A percentile compares a stretch with the other conserved stretches of the same genome.
These are phyloP conservation scores for Tricholoma sp. DNA, from an alignment of 768 basidiomycete genomes.

Conservation along the genomic window DNA sequence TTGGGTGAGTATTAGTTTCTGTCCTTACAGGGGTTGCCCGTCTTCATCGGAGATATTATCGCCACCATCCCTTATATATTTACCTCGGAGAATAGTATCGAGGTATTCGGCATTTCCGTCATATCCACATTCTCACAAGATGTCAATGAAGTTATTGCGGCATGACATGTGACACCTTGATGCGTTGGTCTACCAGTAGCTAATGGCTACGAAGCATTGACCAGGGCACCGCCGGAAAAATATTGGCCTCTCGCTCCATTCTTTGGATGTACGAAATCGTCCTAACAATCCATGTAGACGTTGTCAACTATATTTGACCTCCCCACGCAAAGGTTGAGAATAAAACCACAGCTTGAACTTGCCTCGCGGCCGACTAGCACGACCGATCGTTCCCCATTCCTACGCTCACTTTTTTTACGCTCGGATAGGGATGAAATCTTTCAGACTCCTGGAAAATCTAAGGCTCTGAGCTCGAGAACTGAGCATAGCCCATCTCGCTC, in stretches of 20 bases:
- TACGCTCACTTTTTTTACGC: conserved; percentile 17
- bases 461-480: neutral
- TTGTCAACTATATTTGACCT: conserved; percentile 56
- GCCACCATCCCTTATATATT: neutral
- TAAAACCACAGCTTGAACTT: conserved; percentile 25
- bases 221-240: no score
- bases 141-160: neutral
- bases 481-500: conserved; percentile 8
- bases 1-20: conserved; percentile 40
- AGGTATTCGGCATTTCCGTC: neutral
- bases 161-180: neutral
- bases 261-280: neutral
- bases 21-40: neutral
- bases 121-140: neutral
- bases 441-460: conserved; percentile 5
- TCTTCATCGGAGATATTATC: neutral
- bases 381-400: conserved; percentile 14
- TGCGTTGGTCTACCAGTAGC: neutral
- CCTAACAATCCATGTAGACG: conserved; percentile 37
- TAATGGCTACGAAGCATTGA: no score
- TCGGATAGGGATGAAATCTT: conserved; percentile 5
- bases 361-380: neutral
- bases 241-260: neutral
- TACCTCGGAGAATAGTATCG: neutral
- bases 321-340: conserved; percentile 51